Percentiles rank a stretch among this genome's conserved stretches.
phyloP scores from a whole-genome alignment of 1,139 yeast genomes.

The Sugiyamaella paludigena region DNA sequence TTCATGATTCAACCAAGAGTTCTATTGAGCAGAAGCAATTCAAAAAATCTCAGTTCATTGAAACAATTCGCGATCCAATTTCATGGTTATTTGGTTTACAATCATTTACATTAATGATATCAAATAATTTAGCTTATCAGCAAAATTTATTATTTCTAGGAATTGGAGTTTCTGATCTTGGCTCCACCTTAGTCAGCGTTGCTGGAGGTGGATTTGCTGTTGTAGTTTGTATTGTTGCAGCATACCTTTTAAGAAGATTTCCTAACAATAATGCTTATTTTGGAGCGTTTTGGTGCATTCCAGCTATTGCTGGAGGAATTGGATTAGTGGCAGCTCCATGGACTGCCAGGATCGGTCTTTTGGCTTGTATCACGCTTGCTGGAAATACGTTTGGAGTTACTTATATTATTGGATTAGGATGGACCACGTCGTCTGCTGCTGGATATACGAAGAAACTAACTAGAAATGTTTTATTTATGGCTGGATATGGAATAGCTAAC shows the following conservation, averaged over 20 bases:
- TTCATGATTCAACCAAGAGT: slow-evolving; percentile 42
- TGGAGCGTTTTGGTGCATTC: slow-evolving; percentile 43
- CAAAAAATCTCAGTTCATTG: slow-evolving; percentile 45
- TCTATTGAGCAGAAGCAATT: slow-evolving; percentile 48
- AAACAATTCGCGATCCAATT: slow-evolving; percentile 48
- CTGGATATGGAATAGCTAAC: slow-evolving; percentile 43
- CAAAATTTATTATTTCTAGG: slow-evolving; percentile 45
- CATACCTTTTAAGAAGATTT: slow-evolving; percentile 27
- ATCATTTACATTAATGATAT: slow-evolving; percentile 42
- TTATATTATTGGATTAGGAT: slow-evolving; percentile 44
- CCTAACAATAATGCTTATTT: slow-evolving; percentile 34
- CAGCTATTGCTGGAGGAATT: slow-evolving; percentile 48
- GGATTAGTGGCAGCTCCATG: slow-evolving; percentile 45
- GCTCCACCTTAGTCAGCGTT: slow-evolving; percentile 52
- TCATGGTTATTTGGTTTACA: slow-evolving; percentile 46
- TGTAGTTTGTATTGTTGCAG: slow-evolving; percentile 38
- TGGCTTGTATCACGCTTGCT: slow-evolving; percentile 45
- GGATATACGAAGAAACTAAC: slow-evolving; percentile 44
- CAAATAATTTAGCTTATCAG: slow-evolving; percentile 49
- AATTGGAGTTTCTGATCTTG: slow-evolving; percentile 46
- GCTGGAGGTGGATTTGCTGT: slow-evolving; percentile 49
- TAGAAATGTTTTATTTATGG: slow-evolving; percentile 44
- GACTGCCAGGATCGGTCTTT: slow-evolving; percentile 43
- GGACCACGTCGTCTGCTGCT: slow-evolving; percentile 31
- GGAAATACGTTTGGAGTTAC: slow-evolving; percentile 42